A percentile compares a stretch with the other conserved stretches of the same genome.
phyloP scores from a whole-genome alignment of 2,329 filamentous ascomycete genomes.

The Paraphoma chrysanthemicola region DNA sequence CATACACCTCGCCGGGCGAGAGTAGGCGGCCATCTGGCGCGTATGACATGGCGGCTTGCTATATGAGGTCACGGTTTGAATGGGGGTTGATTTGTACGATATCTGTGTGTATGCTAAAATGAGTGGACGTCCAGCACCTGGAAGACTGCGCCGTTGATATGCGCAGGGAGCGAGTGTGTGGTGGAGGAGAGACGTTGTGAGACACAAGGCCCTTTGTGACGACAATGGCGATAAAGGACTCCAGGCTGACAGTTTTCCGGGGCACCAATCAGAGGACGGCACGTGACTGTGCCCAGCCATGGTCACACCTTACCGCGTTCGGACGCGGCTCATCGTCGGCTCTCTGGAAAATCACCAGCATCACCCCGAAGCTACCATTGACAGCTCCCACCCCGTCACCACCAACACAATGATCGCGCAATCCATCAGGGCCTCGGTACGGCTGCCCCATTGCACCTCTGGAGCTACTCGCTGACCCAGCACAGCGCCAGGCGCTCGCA shows the following conservation, averaged over 20 bases:
- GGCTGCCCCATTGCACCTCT: constrained; percentile 23
- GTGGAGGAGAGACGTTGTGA: constrained; percentile 25
- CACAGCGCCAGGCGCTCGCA: constrained; percentile 66
- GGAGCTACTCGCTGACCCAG: constrained; percentile 33
- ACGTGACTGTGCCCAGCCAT: background rate
- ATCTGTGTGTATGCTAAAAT: constrained; percentile 9
- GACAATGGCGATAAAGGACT: background rate
- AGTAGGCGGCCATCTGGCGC: constrained; percentile 46
- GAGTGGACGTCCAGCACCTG: constrained; percentile 20
- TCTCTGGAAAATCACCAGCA: constrained; percentile 17
- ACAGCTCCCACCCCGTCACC: constrained; percentile 38
- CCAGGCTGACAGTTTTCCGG: too few species aligned
- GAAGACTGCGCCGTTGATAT: constrained; percentile 13
- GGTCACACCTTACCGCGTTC: background rate
- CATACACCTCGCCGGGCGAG: constrained; percentile 55
- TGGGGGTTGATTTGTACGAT: background rate
- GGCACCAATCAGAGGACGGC: background rate
- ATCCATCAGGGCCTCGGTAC: constrained; percentile 67
- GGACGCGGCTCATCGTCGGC: constrained; percentile 24
- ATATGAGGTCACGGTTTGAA: background rate
- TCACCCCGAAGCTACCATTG: constrained; percentile 38
- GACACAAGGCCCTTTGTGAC: background rate
- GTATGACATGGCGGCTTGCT: constrained; percentile 33
- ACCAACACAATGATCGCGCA: constrained; percentile 63
- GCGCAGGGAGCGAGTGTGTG: constrained; percentile 24